These are phyloP conservation scores for Zymoseptoria pseudotritici DNA, from an alignment of 2,329 filamentous ascomycete genomes.

Conservation along the genomic window DNA sequence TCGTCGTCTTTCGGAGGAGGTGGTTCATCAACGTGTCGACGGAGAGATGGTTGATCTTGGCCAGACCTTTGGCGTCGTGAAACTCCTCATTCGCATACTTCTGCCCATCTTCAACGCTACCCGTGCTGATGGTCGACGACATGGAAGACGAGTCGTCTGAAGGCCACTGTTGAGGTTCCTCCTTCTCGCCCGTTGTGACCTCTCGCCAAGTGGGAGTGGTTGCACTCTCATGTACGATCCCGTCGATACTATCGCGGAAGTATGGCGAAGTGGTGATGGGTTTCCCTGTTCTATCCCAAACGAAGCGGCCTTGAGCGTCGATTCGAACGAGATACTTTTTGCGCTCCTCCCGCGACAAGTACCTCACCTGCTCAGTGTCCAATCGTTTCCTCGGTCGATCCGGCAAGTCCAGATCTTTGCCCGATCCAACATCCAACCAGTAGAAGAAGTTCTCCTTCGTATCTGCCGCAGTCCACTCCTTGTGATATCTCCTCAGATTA, in stretches of 20 bases:
- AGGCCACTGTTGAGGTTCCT: conserved; percentile 10
- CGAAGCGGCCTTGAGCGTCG: conserved; percentile 65
- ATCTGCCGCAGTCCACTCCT: conserved; percentile 69
- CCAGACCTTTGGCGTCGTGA: conserved; percentile 52
- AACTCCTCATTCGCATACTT: conserved; percentile 60
- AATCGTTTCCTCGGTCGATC: conserved; percentile 66
- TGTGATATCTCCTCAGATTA: conserved; percentile 74
- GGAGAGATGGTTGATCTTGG: conserved; percentile 59
- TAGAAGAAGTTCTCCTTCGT: conserved; percentile 89
- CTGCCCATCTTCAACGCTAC: conserved; percentile 54
- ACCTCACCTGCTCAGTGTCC: conserved; percentile 73
- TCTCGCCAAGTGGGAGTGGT: conserved; percentile 38
- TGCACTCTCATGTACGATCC: conserved; percentile 40
- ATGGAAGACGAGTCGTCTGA: conserved; percentile 19
- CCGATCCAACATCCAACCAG: conserved; percentile 80
- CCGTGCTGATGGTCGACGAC: conserved; percentile 35
- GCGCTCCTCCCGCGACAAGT: conserved; percentile 74
- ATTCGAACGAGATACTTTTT: conserved; percentile 73
- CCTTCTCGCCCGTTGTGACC: conserved; percentile 27
- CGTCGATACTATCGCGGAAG: conserved; percentile 73
- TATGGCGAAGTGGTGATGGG: conserved; percentile 68
- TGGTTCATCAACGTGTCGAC: conserved; percentile 70
- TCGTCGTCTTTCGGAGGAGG: conserved; percentile 68
- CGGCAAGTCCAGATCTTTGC: conserved; percentile 60
- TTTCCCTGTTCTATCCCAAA: conserved; percentile 77